These are phyloP conservation scores for Botrytis byssoidea DNA, from an alignment of 2,329 filamentous ascomycete genomes.

Conservation along the genomic window DNA sequence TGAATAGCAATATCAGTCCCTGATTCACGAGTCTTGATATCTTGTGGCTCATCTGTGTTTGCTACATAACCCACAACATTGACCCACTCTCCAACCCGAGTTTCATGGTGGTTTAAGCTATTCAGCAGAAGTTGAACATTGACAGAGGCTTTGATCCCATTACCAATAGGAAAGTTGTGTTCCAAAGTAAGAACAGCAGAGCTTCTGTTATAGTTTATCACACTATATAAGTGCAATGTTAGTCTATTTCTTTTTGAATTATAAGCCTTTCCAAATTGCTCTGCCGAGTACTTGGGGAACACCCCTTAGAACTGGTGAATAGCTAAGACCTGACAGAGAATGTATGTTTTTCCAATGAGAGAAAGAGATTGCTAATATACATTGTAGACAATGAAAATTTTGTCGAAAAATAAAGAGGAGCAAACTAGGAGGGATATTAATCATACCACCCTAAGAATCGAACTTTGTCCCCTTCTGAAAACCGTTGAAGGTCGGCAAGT, in stretches of 20 bases:
- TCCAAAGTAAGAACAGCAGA: slow-evolving; percentile 64
- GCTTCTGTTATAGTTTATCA: slow-evolving; percentile 55
- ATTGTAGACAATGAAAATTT: not conserved
- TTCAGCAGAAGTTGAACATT: slow-evolving; percentile 71
- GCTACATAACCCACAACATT: slow-evolving; percentile 82
- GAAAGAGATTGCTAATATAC: not conserved
- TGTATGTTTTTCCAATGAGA: not conserved
- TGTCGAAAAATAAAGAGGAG: not conserved
- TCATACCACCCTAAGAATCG: slow-evolving; percentile 89
- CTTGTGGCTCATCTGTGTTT: slow-evolving; percentile 18
- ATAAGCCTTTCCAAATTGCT: not conserved
- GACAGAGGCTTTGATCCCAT: slow-evolving; percentile 55
- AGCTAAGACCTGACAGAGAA: not conserved
- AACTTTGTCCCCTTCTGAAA: slow-evolving; percentile 62
- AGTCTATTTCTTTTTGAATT: slow-evolving; percentile 2
- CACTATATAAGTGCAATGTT: slow-evolving; percentile 43
- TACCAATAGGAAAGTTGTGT: slow-evolving; percentile 59
- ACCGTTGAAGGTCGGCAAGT: slow-evolving; percentile 35
- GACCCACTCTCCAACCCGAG: slow-evolving; percentile 78
- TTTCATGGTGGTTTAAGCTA: slow-evolving; percentile 59
- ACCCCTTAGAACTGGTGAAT: not conserved
- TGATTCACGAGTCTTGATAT: slow-evolving; percentile 16
- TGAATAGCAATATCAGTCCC: slow-evolving; percentile 55
- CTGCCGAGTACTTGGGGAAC: not conserved
- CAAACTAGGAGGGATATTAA: not conserved